Evolutionary conservation across 176 grass and related monocot genomes (phyloP).

Genomic region (Puya raimondii): DNA sequence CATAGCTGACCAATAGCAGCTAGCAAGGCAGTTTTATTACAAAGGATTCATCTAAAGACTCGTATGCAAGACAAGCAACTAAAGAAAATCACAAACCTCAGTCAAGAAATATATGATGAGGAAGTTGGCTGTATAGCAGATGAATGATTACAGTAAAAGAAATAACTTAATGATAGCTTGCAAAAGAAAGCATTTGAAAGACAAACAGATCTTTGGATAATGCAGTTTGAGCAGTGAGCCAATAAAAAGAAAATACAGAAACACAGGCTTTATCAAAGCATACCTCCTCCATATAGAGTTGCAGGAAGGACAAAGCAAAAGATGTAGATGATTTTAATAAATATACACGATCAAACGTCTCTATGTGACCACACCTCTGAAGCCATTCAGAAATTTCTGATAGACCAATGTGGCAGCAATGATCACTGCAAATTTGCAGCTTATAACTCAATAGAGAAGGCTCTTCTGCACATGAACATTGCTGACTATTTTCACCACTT

Average conservation of each 20-base stretch:
- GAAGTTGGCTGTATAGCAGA: not conserved
- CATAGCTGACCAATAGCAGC: no score
- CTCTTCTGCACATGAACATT: slow-evolving; percentile 39
- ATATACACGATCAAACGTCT: slow-evolving; percentile 20
- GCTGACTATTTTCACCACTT: slow-evolving; percentile 24
- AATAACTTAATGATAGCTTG: not conserved
- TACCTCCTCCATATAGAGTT: slow-evolving; percentile 91
- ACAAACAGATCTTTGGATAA: not conserved
- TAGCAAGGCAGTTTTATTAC: no score
- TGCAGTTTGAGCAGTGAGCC: not conserved
- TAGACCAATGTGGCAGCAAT: slow-evolving; percentile 39
- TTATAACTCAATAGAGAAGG: slow-evolving; percentile 22
- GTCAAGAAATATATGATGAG: not conserved
- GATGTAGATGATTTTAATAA: slow-evolving; percentile 31
- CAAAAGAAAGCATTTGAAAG: not conserved
- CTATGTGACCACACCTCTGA: slow-evolving; percentile 35
- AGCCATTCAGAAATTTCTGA: slow-evolving; percentile 77
- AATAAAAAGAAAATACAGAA: not conserved
- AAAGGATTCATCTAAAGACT: no score
- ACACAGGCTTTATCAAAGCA: not conserved
- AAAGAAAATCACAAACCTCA: no score
- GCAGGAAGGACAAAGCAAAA: slow-evolving; percentile 64
- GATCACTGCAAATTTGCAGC: slow-evolving; percentile 31
- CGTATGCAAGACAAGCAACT: no score
- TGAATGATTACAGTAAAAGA: no score